Conservation (phyloP, 2,329 filamentous ascomycete species). For the Neobulgaria alba region DNA sequence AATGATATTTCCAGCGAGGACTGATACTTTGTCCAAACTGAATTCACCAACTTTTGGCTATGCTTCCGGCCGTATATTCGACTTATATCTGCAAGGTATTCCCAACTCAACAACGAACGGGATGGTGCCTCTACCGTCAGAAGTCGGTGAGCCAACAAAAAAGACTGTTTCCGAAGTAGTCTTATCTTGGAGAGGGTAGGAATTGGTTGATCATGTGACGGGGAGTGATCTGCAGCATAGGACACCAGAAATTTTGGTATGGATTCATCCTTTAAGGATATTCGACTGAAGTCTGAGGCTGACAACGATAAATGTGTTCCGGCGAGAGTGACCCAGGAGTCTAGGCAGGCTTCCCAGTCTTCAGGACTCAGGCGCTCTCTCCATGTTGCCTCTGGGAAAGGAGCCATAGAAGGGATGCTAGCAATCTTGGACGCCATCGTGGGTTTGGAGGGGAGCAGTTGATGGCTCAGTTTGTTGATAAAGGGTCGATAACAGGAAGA, state of each 20-base stretch:
- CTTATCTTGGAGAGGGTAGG: constrained; percentile 29
- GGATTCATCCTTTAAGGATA: constrained; percentile 47
- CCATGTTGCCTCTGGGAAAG: constrained; percentile 64
- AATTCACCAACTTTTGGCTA: constrained; percentile 40
- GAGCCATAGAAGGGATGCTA: constrained; percentile 62
- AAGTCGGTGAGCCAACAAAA: constrained; percentile 53
- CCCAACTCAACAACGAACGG: constrained; percentile 48
- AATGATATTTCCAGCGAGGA: constrained; percentile 45
- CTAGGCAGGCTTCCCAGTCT: constrained; percentile 72
- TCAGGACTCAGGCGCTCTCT: constrained; percentile 54
- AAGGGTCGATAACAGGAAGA: too few species aligned
- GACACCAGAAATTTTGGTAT: constrained; percentile 56
- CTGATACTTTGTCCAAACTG: constrained; percentile 45
- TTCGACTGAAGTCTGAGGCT: constrained; percentile 44
- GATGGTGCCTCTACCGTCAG: constrained; percentile 38
- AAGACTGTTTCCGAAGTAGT: constrained; percentile 53
- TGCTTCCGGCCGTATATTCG: constrained; percentile 58
- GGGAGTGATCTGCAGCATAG: constrained; percentile 50
- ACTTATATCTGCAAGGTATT: constrained; percentile 60
- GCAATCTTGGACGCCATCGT: constrained; percentile 29
- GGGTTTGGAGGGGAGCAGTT: too few species aligned
- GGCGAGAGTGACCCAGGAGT: constrained; percentile 65
- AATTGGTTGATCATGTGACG: constrained; percentile 20
- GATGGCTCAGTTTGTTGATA: too few species aligned
- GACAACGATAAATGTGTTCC: constrained; percentile 54